Evolutionary conservation across 441 rosid species (phyloP).

Genomic region (Populus hybrid): DNA sequence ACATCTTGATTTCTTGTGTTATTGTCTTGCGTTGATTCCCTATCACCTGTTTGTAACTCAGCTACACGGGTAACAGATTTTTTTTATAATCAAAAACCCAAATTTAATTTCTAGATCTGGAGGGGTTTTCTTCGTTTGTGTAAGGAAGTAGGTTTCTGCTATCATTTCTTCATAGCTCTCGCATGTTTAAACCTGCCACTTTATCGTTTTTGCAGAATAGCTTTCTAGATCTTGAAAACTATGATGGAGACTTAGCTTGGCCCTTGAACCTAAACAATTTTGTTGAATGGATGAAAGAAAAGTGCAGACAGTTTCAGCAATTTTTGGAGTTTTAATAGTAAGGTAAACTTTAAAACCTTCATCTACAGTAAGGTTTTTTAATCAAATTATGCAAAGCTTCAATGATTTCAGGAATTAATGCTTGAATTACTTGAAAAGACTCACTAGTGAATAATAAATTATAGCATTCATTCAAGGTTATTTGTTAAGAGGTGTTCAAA

Average conservation of each 20-base stretch:
- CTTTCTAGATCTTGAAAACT: conserved; percentile 46
- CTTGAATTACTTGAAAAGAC: neutral
- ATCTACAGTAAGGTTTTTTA: neutral
- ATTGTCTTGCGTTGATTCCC: too few species aligned
- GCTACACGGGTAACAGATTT: too few species aligned
- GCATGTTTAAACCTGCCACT: neutral
- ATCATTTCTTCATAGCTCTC: neutral
- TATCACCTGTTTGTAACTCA: too few species aligned
- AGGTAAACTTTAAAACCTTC: conserved; percentile 3
- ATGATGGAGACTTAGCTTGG: conserved; percentile 47
- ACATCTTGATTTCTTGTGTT: too few species aligned
- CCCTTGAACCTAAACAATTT: conserved; percentile 53
- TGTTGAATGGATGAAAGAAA: conserved; percentile 51
- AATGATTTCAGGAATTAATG: neutral
- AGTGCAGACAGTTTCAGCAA: conserved; percentile 19
- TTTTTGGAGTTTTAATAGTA: neutral
- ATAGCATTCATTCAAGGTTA: neutral
- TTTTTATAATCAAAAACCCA: too few species aligned
- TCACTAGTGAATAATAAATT: neutral
- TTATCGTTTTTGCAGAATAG: conserved; percentile 32
- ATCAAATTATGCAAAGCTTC: neutral
- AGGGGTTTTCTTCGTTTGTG: conserved; percentile 47
- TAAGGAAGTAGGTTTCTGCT: conserved; percentile 38
- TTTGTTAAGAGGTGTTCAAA: neutral
- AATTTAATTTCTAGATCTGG: conserved; percentile 22